Evolutionary conservation across 331 rosid genomes (phyloP), one percentile per base, ranked within the genome.

Genomic region (Telfairia occidentalis): DNA sequence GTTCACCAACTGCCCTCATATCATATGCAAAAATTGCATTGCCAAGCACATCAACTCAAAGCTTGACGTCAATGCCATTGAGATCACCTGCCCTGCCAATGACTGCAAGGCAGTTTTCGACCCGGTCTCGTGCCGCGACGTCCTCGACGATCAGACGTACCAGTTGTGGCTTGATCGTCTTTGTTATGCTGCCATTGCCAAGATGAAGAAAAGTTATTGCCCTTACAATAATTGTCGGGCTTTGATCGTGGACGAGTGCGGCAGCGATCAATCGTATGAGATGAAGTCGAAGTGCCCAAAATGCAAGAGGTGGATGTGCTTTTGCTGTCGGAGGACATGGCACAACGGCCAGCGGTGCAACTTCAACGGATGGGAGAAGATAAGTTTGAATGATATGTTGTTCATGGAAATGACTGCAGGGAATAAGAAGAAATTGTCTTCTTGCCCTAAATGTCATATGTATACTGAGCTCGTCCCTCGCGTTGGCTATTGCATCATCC

Each of bases 161-260:
- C 81, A 82, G 10, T 67, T 81, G 69, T 92, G 97, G 97, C 90
- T 89, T 5, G 34, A 18, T 0, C 89, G 89, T 0, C 8, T 86
- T 67, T 88, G 97, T 1, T 94, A 92, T 79, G 86, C 92, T 0
- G 23, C 79, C 58, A 77, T 90, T 2, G 76, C 43, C 2, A 80
- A 21, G 0, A 59, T 69, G 1, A 75, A 84, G 26, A 92, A 84
- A 40, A 84, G 87, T 9, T 92, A 92, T 37, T 92, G 97, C 28
- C 97, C 96, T 0, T 87, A 23, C 4, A 76, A 73, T 78, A 92
- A 87, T 10, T 92, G 96, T 57, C 83, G 89, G 1, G 95, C 78
- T 1, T 24, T 87, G 77, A 1, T 92, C 85, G 80, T 92, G 8
- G 29, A 85, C 30, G 94, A 92, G 15, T 88, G 83, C 5, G 10